These are phyloP conservation scores for Fragaria iinumae DNA, from an alignment of 306 rosid species.

Conservation along the genomic window DNA sequence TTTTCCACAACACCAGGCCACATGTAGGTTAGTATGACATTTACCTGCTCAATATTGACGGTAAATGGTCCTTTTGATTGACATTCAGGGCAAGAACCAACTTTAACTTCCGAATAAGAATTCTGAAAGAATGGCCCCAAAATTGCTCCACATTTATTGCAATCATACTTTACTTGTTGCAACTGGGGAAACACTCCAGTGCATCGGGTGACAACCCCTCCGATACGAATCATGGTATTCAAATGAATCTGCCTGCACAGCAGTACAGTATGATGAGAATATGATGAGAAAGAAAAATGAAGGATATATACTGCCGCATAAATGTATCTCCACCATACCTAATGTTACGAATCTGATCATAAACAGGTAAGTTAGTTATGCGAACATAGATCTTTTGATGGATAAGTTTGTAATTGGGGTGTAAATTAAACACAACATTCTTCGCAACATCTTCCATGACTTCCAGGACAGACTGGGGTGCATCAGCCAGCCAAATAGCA, in stretches of 20 bases:
- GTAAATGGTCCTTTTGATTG: constrained; percentile 94
- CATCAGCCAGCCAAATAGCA: constrained; percentile 99
- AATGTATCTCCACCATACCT: constrained; percentile 46
- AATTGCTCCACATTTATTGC: constrained; percentile 83
- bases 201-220: constrained; percentile 97
- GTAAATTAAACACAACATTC: constrained; percentile 79
- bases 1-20: background rate
- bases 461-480: constrained; percentile 94
- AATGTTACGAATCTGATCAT: constrained; percentile 95
- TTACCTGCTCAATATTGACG: constrained; percentile 94
- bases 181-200: constrained; percentile 97
- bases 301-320: background rate
- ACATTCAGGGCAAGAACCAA: constrained; percentile 98
- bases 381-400: constrained; percentile 91
- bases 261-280: constrained; percentile 14
- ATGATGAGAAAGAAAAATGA: constrained; percentile 3
- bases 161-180: constrained; percentile 98
- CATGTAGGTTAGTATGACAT: constrained; percentile 4
- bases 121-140: constrained; percentile 95
- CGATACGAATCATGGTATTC: constrained; percentile 98
- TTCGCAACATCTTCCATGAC: constrained; percentile 99
- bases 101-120: constrained; percentile 95
- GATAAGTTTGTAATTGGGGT: constrained; percentile 79
- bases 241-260: constrained; percentile 85
- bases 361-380: constrained; percentile 85